Percentiles rank a stretch among this genome's conserved stretches.
phyloP scores from a whole-genome alignment of 805 yeast species.

The Starmera pachycereana region DNA sequence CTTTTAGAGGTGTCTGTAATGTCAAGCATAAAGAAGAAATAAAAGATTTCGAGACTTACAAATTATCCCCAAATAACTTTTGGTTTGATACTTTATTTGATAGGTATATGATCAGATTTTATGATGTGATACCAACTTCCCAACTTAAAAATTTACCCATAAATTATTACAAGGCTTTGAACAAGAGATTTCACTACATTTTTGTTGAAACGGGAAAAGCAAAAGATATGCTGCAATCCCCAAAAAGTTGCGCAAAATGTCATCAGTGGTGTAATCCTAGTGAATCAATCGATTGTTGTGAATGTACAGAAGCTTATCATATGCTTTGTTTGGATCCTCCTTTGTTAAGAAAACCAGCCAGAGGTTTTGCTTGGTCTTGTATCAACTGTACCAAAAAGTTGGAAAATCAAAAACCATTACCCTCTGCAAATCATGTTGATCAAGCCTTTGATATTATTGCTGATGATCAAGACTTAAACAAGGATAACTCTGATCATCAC shows the following conservation, averaged over 20 bases:
- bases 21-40: constrained; percentile 66
- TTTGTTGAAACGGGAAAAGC: constrained; percentile 64
- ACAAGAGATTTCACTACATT: constrained; percentile 60
- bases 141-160: constrained; percentile 47
- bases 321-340: constrained; percentile 86
- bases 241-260: constrained; percentile 66
- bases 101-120: constrained; percentile 73
- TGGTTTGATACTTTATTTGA: constrained; percentile 84
- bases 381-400: constrained; percentile 55
- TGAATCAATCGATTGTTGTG: constrained; percentile 75
- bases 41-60: constrained; percentile 36
- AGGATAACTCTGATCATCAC: background rate
- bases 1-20: constrained; percentile 64
- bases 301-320: constrained; percentile 62
- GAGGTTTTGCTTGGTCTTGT: constrained; percentile 90
- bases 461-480: background rate
- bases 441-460: too few relatives aligned
- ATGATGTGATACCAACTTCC: constrained; percentile 62
- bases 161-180: constrained; percentile 49
- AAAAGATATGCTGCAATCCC: constrained; percentile 50
- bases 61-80: constrained; percentile 55
- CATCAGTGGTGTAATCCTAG: constrained; percentile 73
- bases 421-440: background rate
- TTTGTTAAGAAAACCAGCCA: constrained; percentile 60
- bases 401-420: constrained; percentile 11